Evolutionary conservation across 1,284 basidiomycete genomes (phyloP).

Genomic region (Papiliotrema terrestris): DNA sequence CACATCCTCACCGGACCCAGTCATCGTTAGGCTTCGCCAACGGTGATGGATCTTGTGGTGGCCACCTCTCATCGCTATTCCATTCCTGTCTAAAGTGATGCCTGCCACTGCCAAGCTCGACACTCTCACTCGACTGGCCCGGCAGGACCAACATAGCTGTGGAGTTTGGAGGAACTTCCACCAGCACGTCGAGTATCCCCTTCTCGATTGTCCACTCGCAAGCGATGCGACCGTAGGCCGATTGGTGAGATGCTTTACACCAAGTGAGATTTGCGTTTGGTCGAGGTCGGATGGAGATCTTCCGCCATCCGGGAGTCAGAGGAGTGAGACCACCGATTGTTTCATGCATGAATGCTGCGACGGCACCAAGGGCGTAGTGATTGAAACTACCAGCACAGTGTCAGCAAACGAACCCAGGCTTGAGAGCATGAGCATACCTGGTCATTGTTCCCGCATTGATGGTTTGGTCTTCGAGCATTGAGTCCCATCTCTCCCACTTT

Average conservation of each 20-base stretch:
- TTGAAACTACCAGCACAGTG: no score
- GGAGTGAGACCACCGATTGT: constrained; percentile 35
- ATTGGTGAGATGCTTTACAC: constrained; percentile 13
- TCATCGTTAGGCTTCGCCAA: no score
- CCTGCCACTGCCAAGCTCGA: no score
- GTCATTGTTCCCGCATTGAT: constrained; percentile 47
- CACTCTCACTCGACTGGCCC: no score
- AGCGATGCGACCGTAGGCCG: constrained; percentile 23
- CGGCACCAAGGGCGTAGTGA: constrained; percentile 44
- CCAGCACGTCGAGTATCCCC: constrained; percentile 17
- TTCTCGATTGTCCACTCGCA: constrained; percentile 23
- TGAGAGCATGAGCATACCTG: no score
- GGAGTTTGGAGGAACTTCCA: constrained; percentile 31
- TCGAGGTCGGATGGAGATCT: constrained; percentile 25
- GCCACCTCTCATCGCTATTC: no score
- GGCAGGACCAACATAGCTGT: constrained; percentile 20
- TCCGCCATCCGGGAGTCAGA: constrained; percentile 28
- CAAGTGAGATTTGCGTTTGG: constrained; percentile 39
- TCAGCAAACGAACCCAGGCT: no score
- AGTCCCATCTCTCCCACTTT: constrained; percentile 42
- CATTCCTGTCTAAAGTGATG: no score
- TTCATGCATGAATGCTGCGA: constrained; percentile 36
- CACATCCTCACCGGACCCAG: no score
- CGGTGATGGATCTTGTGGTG: no score
- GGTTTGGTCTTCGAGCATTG: constrained; percentile 29